Evolutionary conservation across 805 yeast species (phyloP).

Genomic region (Vanderwaltozyma tropicalis): DNA sequence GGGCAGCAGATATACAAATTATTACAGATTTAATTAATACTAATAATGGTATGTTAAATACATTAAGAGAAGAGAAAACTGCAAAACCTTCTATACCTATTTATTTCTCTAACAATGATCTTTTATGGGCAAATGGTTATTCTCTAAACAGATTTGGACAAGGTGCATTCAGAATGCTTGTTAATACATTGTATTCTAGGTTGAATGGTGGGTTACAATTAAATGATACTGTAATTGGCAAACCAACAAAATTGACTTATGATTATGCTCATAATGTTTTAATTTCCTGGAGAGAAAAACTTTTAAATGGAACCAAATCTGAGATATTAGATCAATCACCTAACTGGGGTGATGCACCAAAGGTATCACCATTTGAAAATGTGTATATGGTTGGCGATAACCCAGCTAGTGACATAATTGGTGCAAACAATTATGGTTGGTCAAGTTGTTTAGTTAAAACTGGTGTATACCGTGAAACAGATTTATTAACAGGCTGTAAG

Average conservation of each 20-base stretch:
- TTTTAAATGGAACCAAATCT: conserved; percentile 16
- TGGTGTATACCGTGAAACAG: conserved; percentile 68
- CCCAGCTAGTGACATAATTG: conserved; percentile 84
- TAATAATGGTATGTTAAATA: conserved; percentile 53
- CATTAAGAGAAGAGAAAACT: conserved; percentile 32
- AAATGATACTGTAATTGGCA: conserved; percentile 58
- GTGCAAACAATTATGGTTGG: conserved; percentile 88
- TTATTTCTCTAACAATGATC: conserved; percentile 72
- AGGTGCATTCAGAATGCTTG: conserved; percentile 66
- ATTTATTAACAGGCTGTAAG: conserved; percentile 30
- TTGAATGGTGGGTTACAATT: conserved; percentile 41
- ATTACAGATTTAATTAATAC: conserved; percentile 62
- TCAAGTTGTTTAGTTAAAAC: conserved; percentile 72
- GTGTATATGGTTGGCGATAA: conserved; percentile 96
- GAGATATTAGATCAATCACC: conserved; percentile 31
- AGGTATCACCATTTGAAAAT: conserved; percentile 37
- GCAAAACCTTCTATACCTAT: conserved; percentile 54
- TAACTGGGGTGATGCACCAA: conserved; percentile 34
- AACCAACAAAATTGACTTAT: conserved; percentile 70
- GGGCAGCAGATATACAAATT: conserved; percentile 77
- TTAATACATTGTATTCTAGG: conserved; percentile 49
- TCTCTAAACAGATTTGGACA: conserved; percentile 76
- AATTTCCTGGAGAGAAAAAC: conserved; percentile 38
- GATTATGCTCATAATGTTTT: conserved; percentile 73
- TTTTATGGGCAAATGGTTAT: conserved; percentile 81